Evolutionary conservation across 306 rosid genomes (phyloP).

Genomic region (Argentina anserina): DNA sequence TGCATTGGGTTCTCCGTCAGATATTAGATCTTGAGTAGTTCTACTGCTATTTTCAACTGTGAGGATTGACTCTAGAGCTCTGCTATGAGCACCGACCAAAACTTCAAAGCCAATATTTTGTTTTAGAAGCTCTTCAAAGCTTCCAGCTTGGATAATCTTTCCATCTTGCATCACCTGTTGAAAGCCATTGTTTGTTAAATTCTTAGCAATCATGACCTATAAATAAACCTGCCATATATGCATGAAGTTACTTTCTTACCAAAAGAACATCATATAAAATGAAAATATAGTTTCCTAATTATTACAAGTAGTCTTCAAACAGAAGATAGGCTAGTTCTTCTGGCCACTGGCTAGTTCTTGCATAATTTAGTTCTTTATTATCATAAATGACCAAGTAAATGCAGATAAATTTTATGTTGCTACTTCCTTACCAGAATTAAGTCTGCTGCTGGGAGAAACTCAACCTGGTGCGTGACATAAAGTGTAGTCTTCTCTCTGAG

Average conservation of each 20-base stretch:
- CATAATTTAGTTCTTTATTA: neutral
- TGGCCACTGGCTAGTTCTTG: neutral
- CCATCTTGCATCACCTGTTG: slow-evolving; percentile 92
- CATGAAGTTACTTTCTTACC: neutral
- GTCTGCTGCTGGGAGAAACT: slow-evolving; percentile 98
- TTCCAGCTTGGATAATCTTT: slow-evolving; percentile 79
- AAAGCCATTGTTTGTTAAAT: slow-evolving; percentile 14
- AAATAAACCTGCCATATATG: neutral
- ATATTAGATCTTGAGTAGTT: slow-evolving; percentile 32
- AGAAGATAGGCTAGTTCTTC: neutral
- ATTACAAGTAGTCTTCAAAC: neutral
- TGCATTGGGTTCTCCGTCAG: slow-evolving; percentile 38
- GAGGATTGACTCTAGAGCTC: slow-evolving; percentile 76
- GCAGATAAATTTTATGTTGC: slow-evolving; percentile 5
- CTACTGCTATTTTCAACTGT: slow-evolving; percentile 56
- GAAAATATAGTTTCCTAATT: neutral
- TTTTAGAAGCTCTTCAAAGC: slow-evolving; percentile 68
- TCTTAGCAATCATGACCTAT: neutral
- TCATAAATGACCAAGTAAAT: neutral
- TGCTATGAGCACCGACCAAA: slow-evolving; percentile 90
- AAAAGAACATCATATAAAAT: neutral
- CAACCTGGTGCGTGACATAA: slow-evolving; percentile 95
- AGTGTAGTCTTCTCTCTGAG: slow-evolving; percentile 74
- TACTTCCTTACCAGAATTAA: slow-evolving; percentile 63
- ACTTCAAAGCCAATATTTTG: slow-evolving; percentile 84